Base-by-base conservation (phyloP, 768 basidiomycete species). In the Kwoniella sp. region DNA sequence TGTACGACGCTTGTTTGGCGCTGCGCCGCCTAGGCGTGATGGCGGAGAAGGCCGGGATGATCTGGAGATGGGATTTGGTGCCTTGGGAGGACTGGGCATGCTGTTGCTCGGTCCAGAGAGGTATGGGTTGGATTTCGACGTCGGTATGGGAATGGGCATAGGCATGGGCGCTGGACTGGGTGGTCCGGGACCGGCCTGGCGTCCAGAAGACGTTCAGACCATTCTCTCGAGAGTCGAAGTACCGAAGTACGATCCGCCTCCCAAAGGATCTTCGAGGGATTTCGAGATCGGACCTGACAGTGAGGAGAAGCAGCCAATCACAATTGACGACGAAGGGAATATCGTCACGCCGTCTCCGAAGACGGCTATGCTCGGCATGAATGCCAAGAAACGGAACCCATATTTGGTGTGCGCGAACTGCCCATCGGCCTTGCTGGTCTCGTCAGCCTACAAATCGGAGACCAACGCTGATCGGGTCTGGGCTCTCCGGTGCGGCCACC, bases 401-500 rank as follows among this genome's bases (percentile, higher is more conserved):
- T 67, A 31, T 30, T 51, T 78, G 23, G 65, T 66, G 8, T 80
- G 79, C 55, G 61, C 66, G 2, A 58, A 48, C 20, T 80, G 79
- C 50, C 12, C 51, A 11, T 62, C 54, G 4, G 70, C 70, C n/a
- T 57, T 80, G 13, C 57, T 72, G 25, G 58, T 76, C 0, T 77
- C 77, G 9, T 61, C 73, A 58, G 73, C 70, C 2, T 75, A 78
- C 48, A 65, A 66, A 50, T 58, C 58, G 8, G 66, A 64, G 8
- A 68, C 64, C 9, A 45, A 45, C 41, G 41, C 41, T 3, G 77
- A 78, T 58, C 59, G 68, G 51, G 67, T 80, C 23, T 76, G 68
- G 70, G 63, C 67, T 1, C 48, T 79, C 3, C 52, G 72, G 20
- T 80, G 79, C 38, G 79, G 79, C 7, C 79, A 80, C 61, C 47